Evolutionary conservation across 1,284 basidiomycete genomes (phyloP), one percentile per base, ranked within the genome.

Genomic region (Leccinum variabile): DNA sequence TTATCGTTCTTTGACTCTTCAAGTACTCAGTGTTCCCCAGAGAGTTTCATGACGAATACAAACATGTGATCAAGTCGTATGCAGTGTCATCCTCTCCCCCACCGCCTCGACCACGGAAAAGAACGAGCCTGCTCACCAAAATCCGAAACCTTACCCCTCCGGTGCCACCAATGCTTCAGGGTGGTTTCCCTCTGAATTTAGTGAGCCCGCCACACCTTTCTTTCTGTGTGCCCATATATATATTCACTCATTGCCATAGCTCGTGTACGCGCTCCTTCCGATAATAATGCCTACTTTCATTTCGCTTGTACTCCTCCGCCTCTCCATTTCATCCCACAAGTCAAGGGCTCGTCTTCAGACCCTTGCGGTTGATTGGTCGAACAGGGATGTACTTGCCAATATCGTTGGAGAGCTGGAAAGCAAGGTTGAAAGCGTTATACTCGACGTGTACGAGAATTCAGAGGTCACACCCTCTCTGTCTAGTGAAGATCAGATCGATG

Each of bases 111-210:
- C 60, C 56, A 56, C 59, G 46, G 37, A 59, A 65, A 54, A 69
- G 37, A 49, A 52, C 52, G 5, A 74, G 35, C 35, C 88, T 86
- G 83, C 79, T 87, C 67, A 76, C 75, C 50, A 74, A 52, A 55
- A 54, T 75, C 2, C 60, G 54, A 41, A 73, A 62, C 28, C 46
- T 70, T 10, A 63, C 66, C 2, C 82, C 82, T 8, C 70, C 84
- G 2, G 68, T 92, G 1, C 91, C 91, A 2, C 89, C 91, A 3
- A 73, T 76, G n/a, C 75, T 92, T 1, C 84, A 88, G 64, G 79
- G 82, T 46, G 73, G 77, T 7, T 93, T 92, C 70, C 92, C 92
- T 2, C 76, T 84, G 65, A 94, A 92, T 71, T 69, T 92, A 46
- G 90, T 94, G 67, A 67, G 89, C 78, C 28, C 9, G 5, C 52